Conservation (phyloP, 2,329 filamentous ascomycete species). For the Ceratocystis papillata region DNA sequence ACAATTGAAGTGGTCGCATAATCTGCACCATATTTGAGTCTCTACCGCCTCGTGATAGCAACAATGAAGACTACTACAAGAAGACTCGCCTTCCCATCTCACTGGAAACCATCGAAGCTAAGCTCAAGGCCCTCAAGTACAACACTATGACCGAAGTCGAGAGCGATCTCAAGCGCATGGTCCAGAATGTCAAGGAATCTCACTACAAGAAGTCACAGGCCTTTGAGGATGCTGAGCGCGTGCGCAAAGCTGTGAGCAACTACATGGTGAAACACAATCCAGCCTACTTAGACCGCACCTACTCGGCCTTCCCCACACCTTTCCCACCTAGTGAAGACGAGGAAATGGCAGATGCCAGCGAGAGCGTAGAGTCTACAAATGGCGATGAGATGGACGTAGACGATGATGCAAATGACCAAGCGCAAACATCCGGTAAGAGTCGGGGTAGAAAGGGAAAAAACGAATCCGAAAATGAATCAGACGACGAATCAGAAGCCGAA, state of each 20-base stretch:
- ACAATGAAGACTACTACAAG: constrained; percentile 64
- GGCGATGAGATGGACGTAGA: constrained; percentile 22
- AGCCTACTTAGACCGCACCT: constrained; percentile 58
- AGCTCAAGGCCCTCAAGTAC: constrained; percentile 60
- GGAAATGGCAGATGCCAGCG: constrained; percentile 30
- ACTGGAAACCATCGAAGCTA: constrained; percentile 63
- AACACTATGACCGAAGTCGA: constrained; percentile 62
- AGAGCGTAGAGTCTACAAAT: constrained; percentile 26
- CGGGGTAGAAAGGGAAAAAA: constrained; percentile 28
- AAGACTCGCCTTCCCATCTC: constrained; percentile 68
- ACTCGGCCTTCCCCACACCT: constrained; percentile 63
- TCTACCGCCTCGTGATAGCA: constrained; percentile 50
- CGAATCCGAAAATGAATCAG: constrained; percentile 30
- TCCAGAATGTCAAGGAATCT: constrained; percentile 76
- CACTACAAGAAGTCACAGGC: constrained; percentile 61
- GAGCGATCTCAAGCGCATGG: constrained; percentile 77
- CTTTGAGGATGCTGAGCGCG: constrained; percentile 74
- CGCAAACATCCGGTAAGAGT: not conserved
- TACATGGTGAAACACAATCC: constrained; percentile 82
- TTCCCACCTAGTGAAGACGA: constrained; percentile 46
- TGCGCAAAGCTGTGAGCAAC: constrained; percentile 76
- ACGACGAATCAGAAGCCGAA: constrained; percentile 29
- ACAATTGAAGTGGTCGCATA: constrained; percentile 50
- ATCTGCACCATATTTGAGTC: constrained; percentile 67
- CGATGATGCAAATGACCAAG: constrained; percentile 27